Percentiles rank a stretch among this genome's conserved stretches.
These are phyloP conservation scores for Fusarium odoratissimum DNA, from an alignment of 2,329 filamentous ascomycete species.

Conservation along the genomic window DNA sequence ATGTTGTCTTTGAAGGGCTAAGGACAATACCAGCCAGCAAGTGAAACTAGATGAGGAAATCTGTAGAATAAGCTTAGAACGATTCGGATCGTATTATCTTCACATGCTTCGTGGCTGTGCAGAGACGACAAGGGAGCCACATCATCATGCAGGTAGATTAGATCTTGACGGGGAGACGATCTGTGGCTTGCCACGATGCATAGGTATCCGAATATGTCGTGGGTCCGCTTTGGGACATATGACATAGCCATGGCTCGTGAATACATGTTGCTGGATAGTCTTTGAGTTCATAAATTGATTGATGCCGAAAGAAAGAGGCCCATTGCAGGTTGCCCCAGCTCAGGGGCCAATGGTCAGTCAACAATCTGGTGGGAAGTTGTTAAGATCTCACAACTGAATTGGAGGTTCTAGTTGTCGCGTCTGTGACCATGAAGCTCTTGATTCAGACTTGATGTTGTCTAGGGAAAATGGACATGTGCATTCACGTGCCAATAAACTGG, in stretches of 20 bases:
- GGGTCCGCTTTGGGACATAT: not conserved
- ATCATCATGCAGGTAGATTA: not conserved
- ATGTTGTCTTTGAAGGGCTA: no score
- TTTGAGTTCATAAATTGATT: not conserved
- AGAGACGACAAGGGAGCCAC: not conserved
- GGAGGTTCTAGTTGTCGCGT: not conserved
- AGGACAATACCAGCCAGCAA: not conserved
- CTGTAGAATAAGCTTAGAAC: not conserved
- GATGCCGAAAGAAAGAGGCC: rapidly evolving
- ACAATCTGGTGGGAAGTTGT: rapidly evolving
- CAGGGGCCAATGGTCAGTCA: rapidly evolving
- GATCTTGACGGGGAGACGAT: not conserved
- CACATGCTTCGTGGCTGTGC: not conserved
- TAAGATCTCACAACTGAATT: rapidly evolving
- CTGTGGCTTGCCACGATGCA: not conserved
- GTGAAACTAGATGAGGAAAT: not conserved
- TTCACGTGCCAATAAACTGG: not conserved
- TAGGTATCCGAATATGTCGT: not conserved
- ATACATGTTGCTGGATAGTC: no score
- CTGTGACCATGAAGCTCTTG: not conserved
- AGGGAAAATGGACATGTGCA: rapidly evolving
- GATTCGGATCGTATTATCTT: not conserved
- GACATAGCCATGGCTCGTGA: not conserved
- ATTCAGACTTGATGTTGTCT: not conserved
- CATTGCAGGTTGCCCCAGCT: not conserved